Evolutionary conservation across 805 yeast genomes (phyloP), one percentile per base, ranked within the genome.

Genomic region (Saccharomycodes ludwigii): DNA sequence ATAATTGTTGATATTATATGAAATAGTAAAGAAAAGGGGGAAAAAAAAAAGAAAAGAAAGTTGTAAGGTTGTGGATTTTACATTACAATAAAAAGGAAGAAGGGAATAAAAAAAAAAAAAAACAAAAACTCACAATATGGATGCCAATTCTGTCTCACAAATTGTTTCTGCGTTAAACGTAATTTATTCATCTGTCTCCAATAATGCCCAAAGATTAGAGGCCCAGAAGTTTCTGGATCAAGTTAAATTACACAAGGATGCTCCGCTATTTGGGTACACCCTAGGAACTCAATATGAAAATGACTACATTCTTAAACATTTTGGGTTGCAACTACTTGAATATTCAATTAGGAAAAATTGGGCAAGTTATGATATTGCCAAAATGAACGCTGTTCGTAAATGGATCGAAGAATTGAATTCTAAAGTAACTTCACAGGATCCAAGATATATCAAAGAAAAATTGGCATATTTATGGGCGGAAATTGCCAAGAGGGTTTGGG

Each of bases 401-500:
- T 88, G 96, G 95, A 68, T 86, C 23, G 67, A 83, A 25, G 93
- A 86, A 43, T 66, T 91, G 27, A 73, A 85, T 18, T 62, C 62
- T 21, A 68, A 71, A 30, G 69, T 78, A 1, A 48, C 63, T 5
- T 58, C 58, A n/a, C 53, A 58, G 16, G 96, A 88, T 51, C 95
- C 97, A 5, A 88, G 84, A 52, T 93, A 77, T 46, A 65, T 91
- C 35, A 82, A 77, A 47, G 97, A 86, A 50, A 91, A 91, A 54
- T 49, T 86, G 24, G 94, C 96, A 10, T 78, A 72, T 40, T 57
- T 91, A 17, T 86, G 97, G 96, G 95, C 82, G 1, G 77, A 81
- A 25, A 63, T 91, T 6, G 94, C 95, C 8, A 91, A 91, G 48
- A 66, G 94, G 35, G 67, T 75, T 19, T 91, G 98, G 98, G 95